Base-by-base conservation (phyloP, 2,329 filamentous ascomycete species). In the Paraphoma sp. region DNA sequence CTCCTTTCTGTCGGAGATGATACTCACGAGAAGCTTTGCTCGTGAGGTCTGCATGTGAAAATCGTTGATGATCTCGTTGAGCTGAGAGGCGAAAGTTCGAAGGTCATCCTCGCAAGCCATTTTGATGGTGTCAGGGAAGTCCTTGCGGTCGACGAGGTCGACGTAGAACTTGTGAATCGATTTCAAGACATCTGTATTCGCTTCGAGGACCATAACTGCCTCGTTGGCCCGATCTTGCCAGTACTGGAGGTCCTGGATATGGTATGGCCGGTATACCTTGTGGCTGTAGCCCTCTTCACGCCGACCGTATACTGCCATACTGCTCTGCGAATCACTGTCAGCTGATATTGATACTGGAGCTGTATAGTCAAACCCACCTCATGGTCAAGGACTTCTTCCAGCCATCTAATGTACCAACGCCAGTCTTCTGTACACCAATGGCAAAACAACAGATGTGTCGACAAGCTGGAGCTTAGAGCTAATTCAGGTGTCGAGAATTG, bases 401-500 rank as follows among this genome's bases (percentile, higher is more conserved):
- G 63, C 69, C 69, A 78, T 11, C 69, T 57, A 17, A 81, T 71
- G 56, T 80, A 80, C 63, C 71, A 71, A 29, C 77, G 69, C 79
- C 79, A 82, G n/a, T 77, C 72, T 54, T 79, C 76, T 0, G 62
- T 73, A 4, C 78, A 71, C 79, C 79, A 81, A 29, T 78, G 65
- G 44, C 73, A 77, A 45, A 70, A 75, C 29, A 80, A 53, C 1
- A 79, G 49, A 56, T 81, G 79, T 4, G 70, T 68, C 4, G 70
- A 61, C 5, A 81, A 63, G 48, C 68, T 78, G 2, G 77, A 71
- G 16, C 65, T 57, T 36, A 82, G 77, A 49, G 74, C 76, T 9
- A 76, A 60, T 12, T 65, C 67, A 1, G 67, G 16, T 1, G 62
- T 72, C 0, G 49, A 50, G 50, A 78, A 81, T 6, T 62, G 56